phyloP scores from a whole-genome alignment of 306 rosid species.

The Coriaria nepalensis region DNA sequence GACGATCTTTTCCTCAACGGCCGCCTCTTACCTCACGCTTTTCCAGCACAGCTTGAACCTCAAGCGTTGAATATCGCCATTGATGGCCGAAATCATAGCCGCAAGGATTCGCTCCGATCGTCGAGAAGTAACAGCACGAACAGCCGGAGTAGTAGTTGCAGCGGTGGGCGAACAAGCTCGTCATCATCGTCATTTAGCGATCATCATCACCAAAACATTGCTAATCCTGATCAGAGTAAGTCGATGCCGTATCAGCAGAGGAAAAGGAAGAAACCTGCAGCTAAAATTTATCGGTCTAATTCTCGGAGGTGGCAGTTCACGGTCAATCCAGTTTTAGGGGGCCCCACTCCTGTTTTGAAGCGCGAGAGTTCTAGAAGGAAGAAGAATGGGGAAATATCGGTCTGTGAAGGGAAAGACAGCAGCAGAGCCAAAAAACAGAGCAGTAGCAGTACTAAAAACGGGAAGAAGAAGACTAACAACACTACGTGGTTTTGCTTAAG shows the following conservation, averaged over 20 bases:
- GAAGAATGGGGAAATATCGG: constrained; percentile 7
- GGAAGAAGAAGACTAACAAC: constrained; percentile 6
- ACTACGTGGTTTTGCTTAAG: constrained; percentile 24
- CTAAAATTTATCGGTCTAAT: constrained; percentile 27
- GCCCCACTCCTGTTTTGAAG: constrained; percentile 13
- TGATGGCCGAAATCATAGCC: constrained; percentile 11
- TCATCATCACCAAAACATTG: background rate
- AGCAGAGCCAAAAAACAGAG: constrained; percentile 10
- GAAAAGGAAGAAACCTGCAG: constrained; percentile 10
- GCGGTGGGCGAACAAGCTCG: constrained; percentile 69
- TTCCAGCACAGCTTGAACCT: constrained; percentile 27
- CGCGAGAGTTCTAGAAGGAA: constrained; percentile 40
- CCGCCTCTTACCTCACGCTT: constrained; percentile 63
- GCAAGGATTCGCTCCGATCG: constrained; percentile 45
- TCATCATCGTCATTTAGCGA: constrained; percentile 22
- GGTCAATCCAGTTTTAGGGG: constrained; percentile 6
- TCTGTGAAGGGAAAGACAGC: background rate
- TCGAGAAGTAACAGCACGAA: constrained; percentile 75
- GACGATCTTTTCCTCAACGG: constrained; percentile 83
- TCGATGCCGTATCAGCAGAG: constrained; percentile 12
- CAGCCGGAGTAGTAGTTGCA: constrained; percentile 55
- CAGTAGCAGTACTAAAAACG: constrained; percentile 5
- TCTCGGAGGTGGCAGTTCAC: constrained; percentile 77
- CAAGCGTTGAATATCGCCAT: constrained; percentile 13
- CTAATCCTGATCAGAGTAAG: constrained; percentile 26